Percentiles rank a stretch among this genome's conserved stretches.
phyloP scores from a whole-genome alignment of 257 asterid species.

The Solanum chmielewskii region DNA sequence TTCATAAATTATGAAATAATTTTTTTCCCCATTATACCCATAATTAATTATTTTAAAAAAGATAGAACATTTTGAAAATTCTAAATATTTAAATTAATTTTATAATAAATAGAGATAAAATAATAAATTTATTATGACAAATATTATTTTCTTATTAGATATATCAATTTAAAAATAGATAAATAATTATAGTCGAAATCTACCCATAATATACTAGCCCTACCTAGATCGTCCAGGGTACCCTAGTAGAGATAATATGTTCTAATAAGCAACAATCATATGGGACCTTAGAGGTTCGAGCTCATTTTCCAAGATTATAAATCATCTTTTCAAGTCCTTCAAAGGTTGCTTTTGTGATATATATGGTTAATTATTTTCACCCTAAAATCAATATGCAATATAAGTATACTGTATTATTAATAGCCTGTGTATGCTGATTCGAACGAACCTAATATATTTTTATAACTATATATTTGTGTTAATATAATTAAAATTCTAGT shows the following conservation, averaged over 20 bases:
- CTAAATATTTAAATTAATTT: too few relatives aligned
- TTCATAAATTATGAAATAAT: too few relatives aligned
- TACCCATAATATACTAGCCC: too few relatives aligned
- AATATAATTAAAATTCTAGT: too few relatives aligned
- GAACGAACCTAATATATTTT: too few relatives aligned
- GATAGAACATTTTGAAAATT: too few relatives aligned
- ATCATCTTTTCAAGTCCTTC: neutral
- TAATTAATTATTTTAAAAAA: too few relatives aligned
- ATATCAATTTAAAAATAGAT: too few relatives aligned
- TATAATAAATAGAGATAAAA: too few relatives aligned
- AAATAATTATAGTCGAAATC: too few relatives aligned
- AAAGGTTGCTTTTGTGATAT: neutral
- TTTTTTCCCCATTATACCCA: accelerated
- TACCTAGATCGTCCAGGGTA: neutral
- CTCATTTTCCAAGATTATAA: neutral
- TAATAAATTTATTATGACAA: accelerated
- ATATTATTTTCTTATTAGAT: too few relatives aligned
- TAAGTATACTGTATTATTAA: neutral
- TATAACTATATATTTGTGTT: neutral
- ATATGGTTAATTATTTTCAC: neutral
- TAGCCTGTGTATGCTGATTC: neutral
- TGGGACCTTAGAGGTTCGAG: neutral
- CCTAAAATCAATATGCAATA: neutral
- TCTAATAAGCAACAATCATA: neutral
- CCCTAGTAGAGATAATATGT: neutral